Base-by-base conservation (phyloP, 331 rosid genomes). In the Phaseolus coccineus region DNA sequence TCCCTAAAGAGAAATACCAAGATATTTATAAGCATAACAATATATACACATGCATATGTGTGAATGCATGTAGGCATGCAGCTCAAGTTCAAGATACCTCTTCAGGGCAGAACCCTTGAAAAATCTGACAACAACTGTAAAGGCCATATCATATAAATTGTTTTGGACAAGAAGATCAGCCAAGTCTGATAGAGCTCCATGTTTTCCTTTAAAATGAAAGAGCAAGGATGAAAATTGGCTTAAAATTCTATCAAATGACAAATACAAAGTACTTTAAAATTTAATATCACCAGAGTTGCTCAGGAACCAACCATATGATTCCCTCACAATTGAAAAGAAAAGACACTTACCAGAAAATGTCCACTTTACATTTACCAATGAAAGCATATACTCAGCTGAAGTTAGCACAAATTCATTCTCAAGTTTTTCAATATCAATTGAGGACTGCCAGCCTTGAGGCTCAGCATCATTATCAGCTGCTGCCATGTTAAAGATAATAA, bases 401-500 rank as follows among this genome's bases (percentile, higher is more conserved):
- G 98, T 85, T 68, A 95, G 92, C 76, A 91, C 88, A 87, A 83
- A 93, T 80, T 95, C 98, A 15, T 91, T 79, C 87, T 95, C 97
- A 57, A 95, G 91, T 80, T 88, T 87, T 88, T 90, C 90, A 7
- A 93, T 82, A 84, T 88, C 91, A 69, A 93, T 75, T 57, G 85
- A 79, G 5, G 84, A 82, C 66, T 84, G 81, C 89, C 72, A 76
- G 74, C 81, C 81, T 79, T 84, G 89, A 89, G 87, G 67, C 84
- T 85, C 85, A 35, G 77, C 85, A 72, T 64, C 92, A 76, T 74
- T 79, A 73, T 82, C 82, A 50, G 83, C 85, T 79, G 83, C 83
- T 74, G 83, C 84, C 79, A 74, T 25, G 67, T 46, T n/a, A 62
- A 76, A 16, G n/a, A 74, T 39, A 80, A 71, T 51, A 30, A 80